Evolutionary conservation across 2,329 filamentous ascomycete species (phyloP).

Genomic region (Colletotrichum noveboracense): DNA sequence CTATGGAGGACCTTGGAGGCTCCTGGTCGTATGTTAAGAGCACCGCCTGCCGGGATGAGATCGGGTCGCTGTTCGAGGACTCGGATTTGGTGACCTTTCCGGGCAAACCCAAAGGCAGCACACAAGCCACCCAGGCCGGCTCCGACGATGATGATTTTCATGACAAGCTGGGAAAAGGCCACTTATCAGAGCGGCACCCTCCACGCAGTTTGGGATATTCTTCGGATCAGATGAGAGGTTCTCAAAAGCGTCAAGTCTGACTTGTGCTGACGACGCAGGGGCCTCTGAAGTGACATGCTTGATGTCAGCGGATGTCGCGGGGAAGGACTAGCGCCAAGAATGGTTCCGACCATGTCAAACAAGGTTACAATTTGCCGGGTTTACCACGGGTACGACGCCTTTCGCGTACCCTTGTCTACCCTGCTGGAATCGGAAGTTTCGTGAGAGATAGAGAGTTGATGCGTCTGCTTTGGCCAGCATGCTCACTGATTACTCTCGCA

Average conservation of each 20-base stretch:
- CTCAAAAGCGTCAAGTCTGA: background rate
- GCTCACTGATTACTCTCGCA: background rate
- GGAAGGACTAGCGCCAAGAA: background rate
- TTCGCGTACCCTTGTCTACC: background rate
- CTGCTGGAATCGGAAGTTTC: background rate
- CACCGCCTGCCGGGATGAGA: slow-evolving; percentile 21
- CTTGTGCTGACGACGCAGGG: background rate
- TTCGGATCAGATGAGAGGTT: background rate
- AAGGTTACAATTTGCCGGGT: background rate
- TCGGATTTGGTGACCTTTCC: slow-evolving; percentile 18
- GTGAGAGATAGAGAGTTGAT: background rate
- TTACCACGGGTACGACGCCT: background rate
- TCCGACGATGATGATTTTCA: slow-evolving; percentile 27
- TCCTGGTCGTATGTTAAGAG: slow-evolving; percentile 24
- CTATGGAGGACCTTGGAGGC: slow-evolving; percentile 20
- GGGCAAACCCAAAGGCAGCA: slow-evolving; percentile 21
- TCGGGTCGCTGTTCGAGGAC: slow-evolving; percentile 24
- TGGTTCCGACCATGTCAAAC: too few relatives aligned
- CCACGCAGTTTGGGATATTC: rapidly evolving
- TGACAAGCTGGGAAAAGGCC: background rate
- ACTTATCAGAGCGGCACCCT: background rate
- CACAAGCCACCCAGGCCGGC: slow-evolving; percentile 26
- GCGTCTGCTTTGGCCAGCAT: background rate
- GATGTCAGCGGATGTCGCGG: background rate
- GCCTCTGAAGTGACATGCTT: background rate